Evolutionary conservation across 2,329 filamentous ascomycete genomes (phyloP).

Genomic region (Zymoseptoria pseudotritici): DNA sequence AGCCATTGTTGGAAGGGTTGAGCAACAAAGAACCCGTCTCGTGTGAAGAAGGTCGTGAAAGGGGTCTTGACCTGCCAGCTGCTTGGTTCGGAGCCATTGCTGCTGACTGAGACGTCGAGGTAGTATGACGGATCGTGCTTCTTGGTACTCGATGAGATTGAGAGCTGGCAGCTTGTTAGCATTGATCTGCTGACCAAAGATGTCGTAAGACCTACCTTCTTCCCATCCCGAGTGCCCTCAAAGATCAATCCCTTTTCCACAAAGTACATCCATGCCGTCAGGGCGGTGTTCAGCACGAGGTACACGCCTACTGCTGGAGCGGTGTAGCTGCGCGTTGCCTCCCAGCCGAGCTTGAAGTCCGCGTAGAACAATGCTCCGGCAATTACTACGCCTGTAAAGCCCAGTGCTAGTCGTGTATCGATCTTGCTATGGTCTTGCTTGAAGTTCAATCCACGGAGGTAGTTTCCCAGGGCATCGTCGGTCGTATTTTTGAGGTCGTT

Average conservation of each 20-base stretch:
- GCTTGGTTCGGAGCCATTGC: conserved; percentile 10
- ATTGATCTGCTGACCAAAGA: neutral
- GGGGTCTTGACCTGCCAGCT: conserved; percentile 51
- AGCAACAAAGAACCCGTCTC: conserved; percentile 66
- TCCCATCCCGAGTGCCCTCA: conserved; percentile 62
- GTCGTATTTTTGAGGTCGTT: conserved; percentile 93
- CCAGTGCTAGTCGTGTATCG: conserved; percentile 75
- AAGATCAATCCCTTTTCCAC: conserved; percentile 81
- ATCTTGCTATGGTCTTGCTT: conserved; percentile 70
- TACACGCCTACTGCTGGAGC: conserved; percentile 72
- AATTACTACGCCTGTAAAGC: conserved; percentile 73
- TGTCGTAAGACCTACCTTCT: conserved; percentile 45
- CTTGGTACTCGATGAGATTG: conserved; percentile 62
- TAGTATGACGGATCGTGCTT: conserved; percentile 80
- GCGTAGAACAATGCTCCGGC: conserved; percentile 79
- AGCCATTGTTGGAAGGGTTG: conserved; percentile 73
- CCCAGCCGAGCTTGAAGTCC: conserved; percentile 88
- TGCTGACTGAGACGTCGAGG: conserved; percentile 48
- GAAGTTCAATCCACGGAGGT: conserved; percentile 83
- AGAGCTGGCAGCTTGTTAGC: conserved; percentile 48
- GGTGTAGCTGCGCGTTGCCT: conserved; percentile 74
- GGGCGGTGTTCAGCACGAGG: conserved; percentile 64
- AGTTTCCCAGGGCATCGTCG: conserved; percentile 89
- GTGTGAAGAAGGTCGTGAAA: conserved; percentile 66
- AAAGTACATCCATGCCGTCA: conserved; percentile 78